Evolutionary conservation across 1,139 yeast species (phyloP), one percentile per base, ranked within the genome.

Genomic region (Geotrichum macrosporum): DNA sequence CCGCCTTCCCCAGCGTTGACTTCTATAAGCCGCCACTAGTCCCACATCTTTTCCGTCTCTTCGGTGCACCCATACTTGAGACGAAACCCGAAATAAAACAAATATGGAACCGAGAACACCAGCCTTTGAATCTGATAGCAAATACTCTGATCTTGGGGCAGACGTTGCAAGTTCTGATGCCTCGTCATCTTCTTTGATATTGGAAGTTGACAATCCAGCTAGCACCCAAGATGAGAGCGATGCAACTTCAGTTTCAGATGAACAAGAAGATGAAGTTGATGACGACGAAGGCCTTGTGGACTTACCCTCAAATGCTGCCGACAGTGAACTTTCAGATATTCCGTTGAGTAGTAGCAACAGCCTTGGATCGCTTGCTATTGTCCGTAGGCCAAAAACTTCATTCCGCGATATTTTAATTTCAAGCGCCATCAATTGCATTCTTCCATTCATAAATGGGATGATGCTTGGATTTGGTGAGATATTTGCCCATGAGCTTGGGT

Each of bases 391-490:
- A n/a, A n/a, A n/a, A 13, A 44, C 46, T 4, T 26, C 41, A 4
- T 33, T 38, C 24, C 34, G 42, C 18, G 37, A 48, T 20, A 26
- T 50, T 41, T 29, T 50, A 27, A 42, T 43, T 16, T 27, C 44
- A 5, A 19, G 57, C 18, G 78, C 88, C 2, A 80, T 92, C 54
- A 89, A 92, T 58, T 67, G 89, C 57, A 65, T 88, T 3, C 69
- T 92, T 43, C 98, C 98, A 2, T 88, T 92, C 60, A 72, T 92
- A 53, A 92, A 92, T 62, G 98, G 98, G 9, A 72, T 92, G 70
- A 89, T 89, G 95, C 75, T 92, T 52, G 98, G 98, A 0, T 87
- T 89, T 65, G 98, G 98, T 1, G 98, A 92, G 68, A 82, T 92
- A 20, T 72, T 86, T 55, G 98, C 97, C 13, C 96, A 89, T 63